A percentile compares a stretch with the other conserved stretches of the same genome.
phyloP scores from a whole-genome alignment of 441 rosid genomes.

The Erysimum pusillum region DNA sequence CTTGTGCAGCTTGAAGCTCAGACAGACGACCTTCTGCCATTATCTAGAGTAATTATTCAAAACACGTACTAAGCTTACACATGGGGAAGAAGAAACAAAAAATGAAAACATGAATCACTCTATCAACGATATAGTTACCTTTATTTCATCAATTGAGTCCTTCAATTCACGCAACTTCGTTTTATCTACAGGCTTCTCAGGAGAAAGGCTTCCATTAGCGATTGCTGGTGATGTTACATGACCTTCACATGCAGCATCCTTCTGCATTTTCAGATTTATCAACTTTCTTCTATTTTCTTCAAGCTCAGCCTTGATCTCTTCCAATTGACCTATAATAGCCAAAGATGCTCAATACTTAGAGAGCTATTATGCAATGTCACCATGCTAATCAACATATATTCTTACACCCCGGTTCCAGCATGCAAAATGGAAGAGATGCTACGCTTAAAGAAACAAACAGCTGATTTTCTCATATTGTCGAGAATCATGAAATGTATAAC shows the following conservation, averaged over 20 bases:
- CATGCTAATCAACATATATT: constrained; percentile 16
- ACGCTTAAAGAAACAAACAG: constrained; percentile 22
- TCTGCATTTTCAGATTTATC: constrained; percentile 83
- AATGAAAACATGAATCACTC: constrained; percentile 19
- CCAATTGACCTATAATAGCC: constrained; percentile 75
- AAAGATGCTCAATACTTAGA: constrained; percentile 41
- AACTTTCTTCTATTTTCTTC: constrained; percentile 95
- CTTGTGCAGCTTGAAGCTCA: constrained; percentile 84
- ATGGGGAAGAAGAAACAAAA: constrained; percentile 32
- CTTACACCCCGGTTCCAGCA: background rate
- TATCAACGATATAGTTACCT: constrained; percentile 55
- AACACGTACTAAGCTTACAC: constrained; percentile 41
- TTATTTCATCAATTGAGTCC: constrained; percentile 81
- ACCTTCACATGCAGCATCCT: constrained; percentile 74
- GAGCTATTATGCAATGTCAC: constrained; percentile 39
- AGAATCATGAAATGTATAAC: constrained; percentile 48
- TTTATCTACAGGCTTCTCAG: constrained; percentile 82
- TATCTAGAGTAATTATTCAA: constrained; percentile 63
- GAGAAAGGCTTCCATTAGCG: constrained; percentile 77
- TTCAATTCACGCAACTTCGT: constrained; percentile 74
- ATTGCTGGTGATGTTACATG: constrained; percentile 62
- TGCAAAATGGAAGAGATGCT: constrained; percentile 14
- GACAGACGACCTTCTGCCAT: constrained; percentile 81
- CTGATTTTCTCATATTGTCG: constrained; percentile 17
- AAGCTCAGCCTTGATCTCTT: constrained; percentile 86